Percentiles rank a stretch among this genome's conserved stretches.
Evolutionary conservation across 1,139 yeast species (phyloP).

Genomic region (Pichia sp.): DNA sequence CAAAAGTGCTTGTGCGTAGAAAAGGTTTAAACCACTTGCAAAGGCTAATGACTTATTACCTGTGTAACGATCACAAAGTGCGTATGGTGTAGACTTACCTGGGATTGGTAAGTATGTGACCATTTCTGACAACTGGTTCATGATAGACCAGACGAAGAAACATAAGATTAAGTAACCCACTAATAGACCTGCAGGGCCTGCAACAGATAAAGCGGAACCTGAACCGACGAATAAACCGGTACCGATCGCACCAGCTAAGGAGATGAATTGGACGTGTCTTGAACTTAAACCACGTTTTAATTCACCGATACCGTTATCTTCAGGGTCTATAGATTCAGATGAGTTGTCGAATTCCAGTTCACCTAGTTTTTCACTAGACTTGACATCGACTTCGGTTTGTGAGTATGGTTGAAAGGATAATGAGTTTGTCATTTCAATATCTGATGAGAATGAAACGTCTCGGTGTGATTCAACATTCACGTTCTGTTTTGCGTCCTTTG

Average conservation of each 20-base stretch:
- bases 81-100: slow-evolving; percentile 36
- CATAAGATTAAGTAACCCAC: slow-evolving; percentile 51
- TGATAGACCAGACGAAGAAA: slow-evolving; percentile 50
- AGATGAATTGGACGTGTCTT: slow-evolving; percentile 60
- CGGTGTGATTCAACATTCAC: slow-evolving; percentile 1
- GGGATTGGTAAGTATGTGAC: slow-evolving; percentile 54
- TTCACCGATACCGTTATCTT: slow-evolving; percentile 15
- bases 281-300: slow-evolving; percentile 24
- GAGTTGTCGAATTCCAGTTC: neutral
- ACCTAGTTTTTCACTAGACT: neutral
- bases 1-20: slow-evolving; percentile 46
- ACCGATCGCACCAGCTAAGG: slow-evolving; percentile 81
- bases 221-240: slow-evolving; percentile 60
- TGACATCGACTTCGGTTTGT: neutral
- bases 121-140: slow-evolving; percentile 65
- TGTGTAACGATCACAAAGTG: slow-evolving; percentile 22
- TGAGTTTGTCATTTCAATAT: neutral
- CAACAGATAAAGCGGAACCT: slow-evolving; percentile 43
- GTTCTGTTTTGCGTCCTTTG: neutral
- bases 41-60: slow-evolving; percentile 30
- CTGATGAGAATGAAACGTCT: neutral
- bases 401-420: neutral
- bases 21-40: slow-evolving; percentile 47
- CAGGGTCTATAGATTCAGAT: slow-evolving; percentile 10
- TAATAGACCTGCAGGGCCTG: slow-evolving; percentile 55